Percentiles rank a stretch among this genome's conserved stretches.
phyloP scores from a whole-genome alignment of 176 grass and related monocot species.

The Tillandsia leiboldiana region DNA sequence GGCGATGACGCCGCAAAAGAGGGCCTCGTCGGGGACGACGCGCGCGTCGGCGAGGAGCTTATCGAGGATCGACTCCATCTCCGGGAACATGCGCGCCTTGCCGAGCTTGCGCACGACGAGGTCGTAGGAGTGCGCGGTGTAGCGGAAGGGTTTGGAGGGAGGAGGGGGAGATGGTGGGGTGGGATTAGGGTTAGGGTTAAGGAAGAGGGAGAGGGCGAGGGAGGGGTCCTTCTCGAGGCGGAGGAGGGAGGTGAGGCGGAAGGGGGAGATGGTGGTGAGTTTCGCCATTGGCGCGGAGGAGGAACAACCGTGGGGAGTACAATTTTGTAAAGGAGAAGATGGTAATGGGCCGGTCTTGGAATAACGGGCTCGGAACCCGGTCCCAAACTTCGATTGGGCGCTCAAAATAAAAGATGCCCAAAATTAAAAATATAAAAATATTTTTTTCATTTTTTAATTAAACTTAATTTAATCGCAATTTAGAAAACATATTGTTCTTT shows the following conservation, averaged over 20 bases:
- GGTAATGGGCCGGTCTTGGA: background rate
- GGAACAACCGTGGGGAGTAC: background rate
- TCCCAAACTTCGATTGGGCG: too few relatives aligned
- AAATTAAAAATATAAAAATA: too few relatives aligned
- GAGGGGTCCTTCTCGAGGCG: constrained; percentile 35
- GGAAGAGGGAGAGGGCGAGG: constrained; percentile 39
- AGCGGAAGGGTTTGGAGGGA: constrained; percentile 10
- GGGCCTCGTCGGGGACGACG: constrained; percentile 22
- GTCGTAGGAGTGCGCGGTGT: constrained; percentile 37
- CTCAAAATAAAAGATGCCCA: too few relatives aligned
- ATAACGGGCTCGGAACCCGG: background rate
- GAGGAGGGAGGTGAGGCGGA: constrained; percentile 35
- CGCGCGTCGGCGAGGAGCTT: constrained; percentile 9
- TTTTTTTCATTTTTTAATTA: too few relatives aligned
- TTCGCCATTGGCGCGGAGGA: background rate
- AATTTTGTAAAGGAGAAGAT: background rate
- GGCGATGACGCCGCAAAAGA: constrained; percentile 43
- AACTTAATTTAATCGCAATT: too few relatives aligned
- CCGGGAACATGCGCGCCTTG: constrained; percentile 39
- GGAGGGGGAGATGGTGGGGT: background rate
- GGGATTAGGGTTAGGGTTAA: constrained; percentile 1
- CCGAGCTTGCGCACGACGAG: constrained; percentile 54
- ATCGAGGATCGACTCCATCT: constrained; percentile 42
- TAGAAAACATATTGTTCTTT: too few relatives aligned
- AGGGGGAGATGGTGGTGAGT: constrained; percentile 29